These are phyloP conservation scores for Papilionanthe hybrid DNA, from an alignment of 116 monocot genomes.

Conservation along the genomic window DNA sequence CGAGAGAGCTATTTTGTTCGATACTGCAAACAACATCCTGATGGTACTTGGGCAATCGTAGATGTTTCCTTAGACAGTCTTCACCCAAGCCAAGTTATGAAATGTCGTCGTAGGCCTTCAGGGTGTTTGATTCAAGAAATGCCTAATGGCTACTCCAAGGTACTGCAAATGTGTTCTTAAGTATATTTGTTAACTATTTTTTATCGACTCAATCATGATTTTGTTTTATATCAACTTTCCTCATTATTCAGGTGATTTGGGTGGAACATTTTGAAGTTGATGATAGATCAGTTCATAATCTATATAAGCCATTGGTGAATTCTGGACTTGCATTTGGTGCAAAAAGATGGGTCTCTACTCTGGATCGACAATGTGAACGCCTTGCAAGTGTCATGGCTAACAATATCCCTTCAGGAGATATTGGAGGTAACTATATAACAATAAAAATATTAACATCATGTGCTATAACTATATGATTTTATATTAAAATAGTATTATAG, in stretches of 20 bases:
- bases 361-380: conserved; percentile 79
- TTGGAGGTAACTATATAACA: conserved; percentile 31
- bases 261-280: conserved; percentile 85
- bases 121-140: conserved; percentile 93
- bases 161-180: background rate
- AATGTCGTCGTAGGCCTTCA: conserved; percentile 82
- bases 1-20: conserved; percentile 73
- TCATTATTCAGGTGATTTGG: conserved; percentile 57
- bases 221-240: background rate
- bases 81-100: conserved; percentile 47
- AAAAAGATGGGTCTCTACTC: conserved; percentile 62
- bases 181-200: background rate
- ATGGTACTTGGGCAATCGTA: conserved; percentile 83
- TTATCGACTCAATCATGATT: too few relatives aligned
- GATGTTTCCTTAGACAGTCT: conserved; percentile 81
- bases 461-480: too few relatives aligned
- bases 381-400: conserved; percentile 77
- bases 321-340: conserved; percentile 89
- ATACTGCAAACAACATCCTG: conserved; percentile 80
- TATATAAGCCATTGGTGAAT: conserved; percentile 71
- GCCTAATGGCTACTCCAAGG: conserved; percentile 98
- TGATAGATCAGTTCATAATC: conserved; percentile 66
- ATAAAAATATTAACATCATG: too few relatives aligned
- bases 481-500: too few relatives aligned
- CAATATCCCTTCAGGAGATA: conserved; percentile 53